Percentiles rank a stretch among this genome's conserved stretches.
phyloP scores from a whole-genome alignment of 768 basidiomycete species.

The Lactarius sp. region DNA sequence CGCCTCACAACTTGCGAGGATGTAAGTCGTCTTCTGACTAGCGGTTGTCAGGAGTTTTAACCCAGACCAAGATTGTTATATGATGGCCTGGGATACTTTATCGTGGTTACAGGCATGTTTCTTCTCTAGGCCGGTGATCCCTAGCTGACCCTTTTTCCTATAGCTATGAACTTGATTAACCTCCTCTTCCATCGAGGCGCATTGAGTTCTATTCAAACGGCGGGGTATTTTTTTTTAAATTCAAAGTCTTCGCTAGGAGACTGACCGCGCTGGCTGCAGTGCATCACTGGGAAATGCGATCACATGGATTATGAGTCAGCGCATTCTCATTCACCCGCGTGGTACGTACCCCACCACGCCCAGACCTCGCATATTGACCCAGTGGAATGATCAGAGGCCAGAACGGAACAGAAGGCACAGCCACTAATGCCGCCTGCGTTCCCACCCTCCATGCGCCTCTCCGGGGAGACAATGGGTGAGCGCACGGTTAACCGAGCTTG shows the following conservation, averaged over 20 bases:
- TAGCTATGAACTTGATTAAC: slow-evolving; percentile 29
- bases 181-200: slow-evolving; percentile 28
- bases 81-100: slow-evolving; percentile 61
- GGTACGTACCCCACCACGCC: slow-evolving; percentile 24
- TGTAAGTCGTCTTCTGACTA: slow-evolving; percentile 25
- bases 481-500: too few relatives aligned
- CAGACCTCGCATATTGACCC: not conserved
- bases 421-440: too few relatives aligned
- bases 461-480: too few relatives aligned
- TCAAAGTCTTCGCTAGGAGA: not conserved
- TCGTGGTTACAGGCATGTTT: slow-evolving; percentile 43
- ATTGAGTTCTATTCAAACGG: slow-evolving; percentile 25
- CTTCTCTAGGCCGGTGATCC: not conserved
- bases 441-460: too few relatives aligned
- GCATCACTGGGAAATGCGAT: slow-evolving; percentile 28
- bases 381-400: not conserved
- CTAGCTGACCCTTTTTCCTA: not conserved
- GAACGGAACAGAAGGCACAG: not conserved
- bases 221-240: slow-evolving; percentile 1
- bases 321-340: slow-evolving; percentile 25
- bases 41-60: not conserved
- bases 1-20: slow-evolving; percentile 27
- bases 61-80: slow-evolving; percentile 51
- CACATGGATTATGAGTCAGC: slow-evolving; percentile 19
- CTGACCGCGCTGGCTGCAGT: slow-evolving; percentile 19